Evolutionary conservation across 2,329 filamentous ascomycete genomes (phyloP), one percentile per base, ranked within the genome.

Genomic region (Apiospora koreana): DNA sequence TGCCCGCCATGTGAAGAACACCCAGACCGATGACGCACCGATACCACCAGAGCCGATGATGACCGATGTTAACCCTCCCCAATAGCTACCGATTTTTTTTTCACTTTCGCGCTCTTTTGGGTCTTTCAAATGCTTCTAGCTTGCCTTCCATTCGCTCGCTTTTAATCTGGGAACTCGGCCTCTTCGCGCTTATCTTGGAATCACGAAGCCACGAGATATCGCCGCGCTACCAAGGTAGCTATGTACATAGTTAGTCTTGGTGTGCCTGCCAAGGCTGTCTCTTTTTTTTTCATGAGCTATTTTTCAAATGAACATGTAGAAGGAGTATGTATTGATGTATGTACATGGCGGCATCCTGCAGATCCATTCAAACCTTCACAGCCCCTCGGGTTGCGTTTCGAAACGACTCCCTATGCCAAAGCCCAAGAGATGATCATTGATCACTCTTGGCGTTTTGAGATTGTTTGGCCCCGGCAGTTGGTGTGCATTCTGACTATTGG

Each of bases 391-490:
- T n/a, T 62, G 31, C 54, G 54, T 62, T 38, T 62, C 54, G 54
- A 62, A 62, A 35, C 54, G 28, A 21, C 21, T 38, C 54, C 28
- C 10, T n/a, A 35, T n/a, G 28, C 28, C 54, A 38, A 28, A 62
- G 54, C 16, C 54, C 54, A 62, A 62, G 54, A 62, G 10, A 12
- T 12, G 21, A 62, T 62, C 35, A 38, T 62, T n/a, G 54, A 38
- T n/a, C 54, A 38, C 54, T n/a, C 54, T 62, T 62, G 54, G 54
- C 54, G 54, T 38, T 62, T 62, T 38, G 54, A 62, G 38, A 62
- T 62, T 23, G 54, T 62, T 31, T 38, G 54, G 54, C 31, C 21
- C 21, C 54, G 54, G 54, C 54, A 62, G 54, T 23, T 38, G 54
- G 54, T 5, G 18, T 35, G 28, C 50, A 31, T 35, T 58, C 28